Evolutionary conservation across 768 basidiomycete genomes (phyloP).

Genomic region (Tephrocybe sp.): DNA sequence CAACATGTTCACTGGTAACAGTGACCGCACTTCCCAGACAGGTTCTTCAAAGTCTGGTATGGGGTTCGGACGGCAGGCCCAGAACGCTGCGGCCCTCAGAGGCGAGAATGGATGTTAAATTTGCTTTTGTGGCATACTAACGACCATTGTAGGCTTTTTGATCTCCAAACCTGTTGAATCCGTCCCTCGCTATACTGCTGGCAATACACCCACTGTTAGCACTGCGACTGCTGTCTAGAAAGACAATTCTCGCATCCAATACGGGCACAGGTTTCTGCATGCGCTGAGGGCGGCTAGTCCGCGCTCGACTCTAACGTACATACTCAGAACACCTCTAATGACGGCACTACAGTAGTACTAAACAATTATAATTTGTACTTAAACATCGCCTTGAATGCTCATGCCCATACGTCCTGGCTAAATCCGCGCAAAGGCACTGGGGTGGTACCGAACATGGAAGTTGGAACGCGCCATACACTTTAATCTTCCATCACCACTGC

Average conservation of each 20-base stretch:
- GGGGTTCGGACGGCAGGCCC: constrained; percentile 81
- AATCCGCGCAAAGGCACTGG: too few species aligned
- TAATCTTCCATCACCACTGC: too few species aligned
- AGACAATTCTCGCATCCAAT: neutral
- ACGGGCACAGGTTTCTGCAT: neutral
- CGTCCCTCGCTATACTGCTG: constrained; percentile 56
- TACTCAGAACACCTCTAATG: too few species aligned
- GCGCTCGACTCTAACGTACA: neutral
- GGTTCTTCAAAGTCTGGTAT: constrained; percentile 47
- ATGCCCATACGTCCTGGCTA: too few species aligned
- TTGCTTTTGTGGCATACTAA: too few species aligned
- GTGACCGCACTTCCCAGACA: constrained; percentile 12
- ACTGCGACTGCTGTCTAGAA: constrained; percentile 5
- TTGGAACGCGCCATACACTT: too few species aligned
- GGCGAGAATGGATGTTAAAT: constrained; percentile 32
- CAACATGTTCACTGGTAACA: constrained; percentile 26
- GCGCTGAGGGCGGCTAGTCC: neutral
- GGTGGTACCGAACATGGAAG: too few species aligned
- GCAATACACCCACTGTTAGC: constrained; percentile 22
- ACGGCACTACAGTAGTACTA: too few species aligned
- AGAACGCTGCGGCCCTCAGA: constrained; percentile 66
- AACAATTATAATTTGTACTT: too few species aligned
- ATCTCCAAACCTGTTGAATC: constrained; percentile 64
- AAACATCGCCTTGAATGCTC: too few species aligned
- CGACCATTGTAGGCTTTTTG: constrained; percentile 59